Conservation (phyloP, 2,329 filamentous ascomycete genomes). For the Exophiala oligosperma region DNA sequence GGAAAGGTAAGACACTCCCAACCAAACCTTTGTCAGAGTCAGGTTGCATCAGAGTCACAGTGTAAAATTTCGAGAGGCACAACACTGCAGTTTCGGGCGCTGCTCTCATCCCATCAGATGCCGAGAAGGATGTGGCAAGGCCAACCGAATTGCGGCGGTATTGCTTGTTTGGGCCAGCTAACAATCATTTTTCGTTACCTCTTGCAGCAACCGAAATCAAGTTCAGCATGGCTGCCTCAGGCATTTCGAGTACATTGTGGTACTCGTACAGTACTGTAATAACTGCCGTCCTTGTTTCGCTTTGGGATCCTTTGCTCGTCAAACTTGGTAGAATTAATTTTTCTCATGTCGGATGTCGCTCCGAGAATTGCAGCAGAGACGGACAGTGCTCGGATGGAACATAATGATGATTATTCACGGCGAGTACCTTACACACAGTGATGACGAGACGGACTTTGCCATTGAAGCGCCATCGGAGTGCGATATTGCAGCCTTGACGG, state of each 20-base stretch:
- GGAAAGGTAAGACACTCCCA: conserved; percentile 9
- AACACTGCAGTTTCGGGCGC: not conserved
- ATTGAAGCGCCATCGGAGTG: too few relatives aligned
- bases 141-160: conserved; percentile 8
- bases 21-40: conserved; percentile 7
- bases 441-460: too few relatives aligned
- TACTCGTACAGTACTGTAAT: not conserved
- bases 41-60: conserved; percentile 13
- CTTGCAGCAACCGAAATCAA: conserved; percentile 2
- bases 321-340: too few relatives aligned
- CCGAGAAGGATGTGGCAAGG: not conserved
- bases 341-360: too few relatives aligned
- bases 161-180: conserved; percentile 8
- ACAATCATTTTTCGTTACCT: not conserved
- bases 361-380: too few relatives aligned
- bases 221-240: not conserved
- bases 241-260: not conserved
- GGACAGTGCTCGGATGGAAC: too few relatives aligned
- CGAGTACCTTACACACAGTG: too few relatives aligned
- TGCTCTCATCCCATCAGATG: not conserved
- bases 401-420: too few relatives aligned
- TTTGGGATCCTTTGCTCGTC: too few relatives aligned
- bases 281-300: too few relatives aligned
- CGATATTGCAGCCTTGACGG: too few relatives aligned
- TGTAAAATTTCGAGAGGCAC: not conserved